Base-by-base conservation (phyloP, 2,329 filamentous ascomycete species). In the Sarocladiaceae sp. region DNA sequence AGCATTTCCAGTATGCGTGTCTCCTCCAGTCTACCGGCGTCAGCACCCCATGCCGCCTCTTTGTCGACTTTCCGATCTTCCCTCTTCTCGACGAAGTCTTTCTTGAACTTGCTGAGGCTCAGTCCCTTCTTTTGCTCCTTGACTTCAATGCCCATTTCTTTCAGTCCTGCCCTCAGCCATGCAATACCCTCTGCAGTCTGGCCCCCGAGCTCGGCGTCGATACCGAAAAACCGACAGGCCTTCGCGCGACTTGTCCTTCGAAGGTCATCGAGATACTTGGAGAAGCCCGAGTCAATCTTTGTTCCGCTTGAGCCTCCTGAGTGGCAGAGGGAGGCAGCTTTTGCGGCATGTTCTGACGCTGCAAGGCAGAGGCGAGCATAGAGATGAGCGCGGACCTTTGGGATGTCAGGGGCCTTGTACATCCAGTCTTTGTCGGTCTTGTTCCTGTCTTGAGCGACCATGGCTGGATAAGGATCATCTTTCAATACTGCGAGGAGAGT, bases 391-490 rank as follows among this genome's bases (percentile, higher is more conserved):
- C 93, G 84, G 17, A 96, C 91, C 64, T 93, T 92, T 26, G 91
- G 88, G 47, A 97, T 89, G 49, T 90, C 84, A 1, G 93, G 90
- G 0, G 90, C 82, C 61, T 88, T 90, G 67, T 94, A 95, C 91
- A 97, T 97, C 93, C 93, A 99, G 59, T 97, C 93, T 55, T 82
- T 90, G 66, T 92, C 90, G 59, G 86, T 84, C 51, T 86, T 82
- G 64, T 96, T 95, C 46, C 92, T 80, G 53, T 86, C 83, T 61
- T 96, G 89, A 1, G 90, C 84, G 2, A 96, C 86, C 6, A 86
- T 81, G 2, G 87, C 84, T 1, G 93, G 87, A 63, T 97, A 97
- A 0, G 93, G 91, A 62, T 99, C 94, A 64, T 97, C 93, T 61
- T 97, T 97, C 48, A 96, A 68, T 1, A 97, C 90, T 1, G 90